Evolutionary conservation across 1,139 yeast genomes (phyloP).

Genomic region (Candida tunisiensis): DNA sequence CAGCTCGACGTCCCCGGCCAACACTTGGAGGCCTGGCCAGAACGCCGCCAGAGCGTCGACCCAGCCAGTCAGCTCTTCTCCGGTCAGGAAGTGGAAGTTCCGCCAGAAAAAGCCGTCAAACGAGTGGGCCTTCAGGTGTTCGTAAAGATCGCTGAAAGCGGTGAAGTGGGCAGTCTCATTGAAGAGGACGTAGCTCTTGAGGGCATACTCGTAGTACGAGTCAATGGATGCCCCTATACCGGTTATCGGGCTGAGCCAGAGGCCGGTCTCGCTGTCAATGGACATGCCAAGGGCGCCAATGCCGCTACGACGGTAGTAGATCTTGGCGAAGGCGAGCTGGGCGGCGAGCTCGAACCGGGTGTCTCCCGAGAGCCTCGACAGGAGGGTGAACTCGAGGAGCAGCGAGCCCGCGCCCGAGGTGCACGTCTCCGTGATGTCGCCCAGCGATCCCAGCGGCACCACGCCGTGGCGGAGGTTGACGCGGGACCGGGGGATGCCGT

Average conservation of each 20-base stretch:
- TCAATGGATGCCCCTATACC: slow-evolving; percentile 93
- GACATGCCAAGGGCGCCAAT: slow-evolving; percentile 67
- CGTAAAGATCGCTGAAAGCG: slow-evolving; percentile 44
- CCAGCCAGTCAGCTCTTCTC: slow-evolving; percentile 43
- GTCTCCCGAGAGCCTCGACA: slow-evolving; percentile 62
- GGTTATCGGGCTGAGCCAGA: slow-evolving; percentile 43
- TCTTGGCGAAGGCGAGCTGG: slow-evolving; percentile 42
- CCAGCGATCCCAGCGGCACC: slow-evolving; percentile 15
- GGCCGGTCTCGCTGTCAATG: slow-evolving; percentile 39
- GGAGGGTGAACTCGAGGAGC: slow-evolving; percentile 56
- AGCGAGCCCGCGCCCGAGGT: slow-evolving; percentile 81
- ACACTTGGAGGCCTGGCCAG: slow-evolving; percentile 71
- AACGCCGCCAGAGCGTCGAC: slow-evolving; percentile 78
- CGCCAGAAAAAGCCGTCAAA: slow-evolving; percentile 38
- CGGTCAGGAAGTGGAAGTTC: slow-evolving; percentile 40
- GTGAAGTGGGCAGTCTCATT: slow-evolving; percentile 42
- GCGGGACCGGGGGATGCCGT: slow-evolving; percentile 58
- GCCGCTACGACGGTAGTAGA: slow-evolving; percentile 52
- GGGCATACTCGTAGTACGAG: slow-evolving; percentile 79
- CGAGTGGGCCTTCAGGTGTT: slow-evolving; percentile 36
- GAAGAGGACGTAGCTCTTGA: slow-evolving; percentile 60
- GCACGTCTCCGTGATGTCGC: slow-evolving; percentile 43
- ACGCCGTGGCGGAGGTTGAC: slow-evolving; percentile 44
- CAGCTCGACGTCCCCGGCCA: slow-evolving; percentile 56
- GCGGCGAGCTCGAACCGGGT: slow-evolving; percentile 49